These are phyloP conservation scores for Chernovozyma sophiae-reginae DNA, from an alignment of 1,139 yeast species.

Conservation along the genomic window DNA sequence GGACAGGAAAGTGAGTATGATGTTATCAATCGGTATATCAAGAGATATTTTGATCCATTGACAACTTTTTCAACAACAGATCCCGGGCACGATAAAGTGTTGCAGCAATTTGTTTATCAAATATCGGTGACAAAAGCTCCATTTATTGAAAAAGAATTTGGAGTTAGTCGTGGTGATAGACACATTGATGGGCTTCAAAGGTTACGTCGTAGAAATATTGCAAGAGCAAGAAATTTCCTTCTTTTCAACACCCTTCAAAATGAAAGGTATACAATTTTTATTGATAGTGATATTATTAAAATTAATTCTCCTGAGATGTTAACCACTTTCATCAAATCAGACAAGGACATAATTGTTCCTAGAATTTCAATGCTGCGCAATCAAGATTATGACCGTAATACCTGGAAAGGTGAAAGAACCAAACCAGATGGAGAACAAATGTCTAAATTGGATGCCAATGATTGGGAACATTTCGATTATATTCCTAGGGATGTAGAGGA, in stretches of 20 bases:
- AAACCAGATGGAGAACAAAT: constrained; percentile 32
- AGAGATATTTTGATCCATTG: constrained; percentile 11
- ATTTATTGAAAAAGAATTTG: constrained; percentile 23
- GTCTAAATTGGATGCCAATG: constrained; percentile 25
- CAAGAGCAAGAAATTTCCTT: constrained; percentile 34
- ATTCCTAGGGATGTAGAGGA: constrained; percentile 34
- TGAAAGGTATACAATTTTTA: constrained; percentile 38
- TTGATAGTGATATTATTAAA: constrained; percentile 41
- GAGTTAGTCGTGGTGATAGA: constrained; percentile 20
- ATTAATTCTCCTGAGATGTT: constrained; percentile 27
- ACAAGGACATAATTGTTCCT: constrained; percentile 40
- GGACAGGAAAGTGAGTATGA: constrained; percentile 23
- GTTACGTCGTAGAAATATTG: constrained; percentile 29
- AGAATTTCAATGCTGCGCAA: constrained; percentile 23
- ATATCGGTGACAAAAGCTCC: constrained; percentile 31
- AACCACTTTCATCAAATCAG: constrained; percentile 26
- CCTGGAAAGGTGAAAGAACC: constrained; percentile 45
- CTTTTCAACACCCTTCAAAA: constrained; percentile 18
- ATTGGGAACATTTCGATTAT: constrained; percentile 33
- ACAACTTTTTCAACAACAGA: constrained; percentile 1
- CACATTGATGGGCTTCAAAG: constrained; percentile 31
- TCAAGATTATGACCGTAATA: constrained; percentile 39
- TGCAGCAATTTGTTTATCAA: constrained; percentile 12
- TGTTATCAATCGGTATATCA: constrained; percentile 15
- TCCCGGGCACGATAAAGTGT: constrained; percentile 1